phyloP scores from a whole-genome alignment of 371 early-diverging fungal genomes.

The Phascolomyces articulosus region DNA sequence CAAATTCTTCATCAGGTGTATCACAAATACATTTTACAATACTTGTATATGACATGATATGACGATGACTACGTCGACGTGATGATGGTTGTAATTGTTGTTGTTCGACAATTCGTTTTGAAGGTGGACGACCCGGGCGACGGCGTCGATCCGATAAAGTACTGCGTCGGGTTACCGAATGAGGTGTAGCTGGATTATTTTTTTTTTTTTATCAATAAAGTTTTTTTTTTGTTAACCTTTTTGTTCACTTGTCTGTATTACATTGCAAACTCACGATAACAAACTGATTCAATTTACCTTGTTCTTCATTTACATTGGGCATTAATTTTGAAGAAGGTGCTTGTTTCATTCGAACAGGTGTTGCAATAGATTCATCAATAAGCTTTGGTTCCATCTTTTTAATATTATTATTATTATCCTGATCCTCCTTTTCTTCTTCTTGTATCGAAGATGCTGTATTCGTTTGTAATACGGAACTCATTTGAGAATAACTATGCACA shows the following conservation, averaged over 20 bases:
- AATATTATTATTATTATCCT: too few relatives aligned
- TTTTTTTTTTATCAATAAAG: conserved; percentile 4
- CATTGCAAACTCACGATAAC: too few relatives aligned
- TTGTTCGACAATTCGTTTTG: background rate
- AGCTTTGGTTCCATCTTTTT: too few relatives aligned
- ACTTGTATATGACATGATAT: conserved; percentile 6
- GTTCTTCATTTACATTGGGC: too few relatives aligned
- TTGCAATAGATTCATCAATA: too few relatives aligned
- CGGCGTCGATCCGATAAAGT: conserved; percentile 15
- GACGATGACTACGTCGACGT: background rate
- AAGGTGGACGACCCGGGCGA: conserved; percentile 14
- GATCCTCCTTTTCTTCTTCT: background rate
- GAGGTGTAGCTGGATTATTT: background rate
- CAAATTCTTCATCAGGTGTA: conserved; percentile 51
- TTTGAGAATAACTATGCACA: conserved; percentile 16
- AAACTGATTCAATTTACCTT: too few relatives aligned
- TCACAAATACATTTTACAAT: conserved; percentile 52
- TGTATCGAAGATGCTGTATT: background rate
- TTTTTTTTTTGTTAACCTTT: conserved; percentile 5
- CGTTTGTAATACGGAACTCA: conserved; percentile 9
- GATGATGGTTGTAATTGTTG: background rate
- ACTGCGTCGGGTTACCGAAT: conserved; percentile 12
- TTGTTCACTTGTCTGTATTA: background rate
- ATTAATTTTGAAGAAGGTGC: too few relatives aligned
- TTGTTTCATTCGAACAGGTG: too few relatives aligned